Evolutionary conservation across 2,329 filamentous ascomycete species (phyloP), one percentile per base, ranked within the genome.

Genomic region (Bipolaris victoriae): DNA sequence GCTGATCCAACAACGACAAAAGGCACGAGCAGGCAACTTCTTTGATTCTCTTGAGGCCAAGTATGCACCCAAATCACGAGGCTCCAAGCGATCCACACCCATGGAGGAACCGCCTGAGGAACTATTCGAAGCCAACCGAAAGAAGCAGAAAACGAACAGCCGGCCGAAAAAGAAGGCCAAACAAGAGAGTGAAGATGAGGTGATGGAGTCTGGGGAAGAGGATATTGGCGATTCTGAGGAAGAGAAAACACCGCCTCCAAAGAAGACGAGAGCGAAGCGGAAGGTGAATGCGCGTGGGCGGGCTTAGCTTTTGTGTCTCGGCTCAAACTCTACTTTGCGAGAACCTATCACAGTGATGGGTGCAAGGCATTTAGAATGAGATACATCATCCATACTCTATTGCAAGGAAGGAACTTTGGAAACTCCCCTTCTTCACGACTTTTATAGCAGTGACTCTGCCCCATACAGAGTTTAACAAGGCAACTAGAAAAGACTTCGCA

Each of bases 21-120:
- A 71, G 57, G 62, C 72, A 31, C 64, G 75, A 22, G 66, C 68
- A 2, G 71, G 70, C 5, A 71, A 70, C 51, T 76, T 77, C 62
- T 71, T 77, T 37, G 73, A 73, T 24, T 49, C 68, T 5, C 58
- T 77, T 1, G 72, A 75, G 52, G 70, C 70, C 7, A 73, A 73
- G 57, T 77, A 76, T 31, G 72, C 74, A 44, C 67, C 70, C 18
- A 73, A 72, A 54, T 57, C 65, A 64, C 77, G 74, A 60, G 78
- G 76, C 54, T 85, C 84, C 67, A 80, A 78, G 35, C 81, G 78
- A 63, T 60, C 67, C 44, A 59, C 63, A 50, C 74, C 70, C 52
- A 76, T 74, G 63, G 82, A 84, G 50, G 84, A 86, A 69, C 85
- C 84, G 24, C 81, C 85, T 0, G 88, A 92, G 65, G 88, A 90